Conservation (phyloP, 345 rosid species). For the Rhodomyrtus tomentosa region DNA sequence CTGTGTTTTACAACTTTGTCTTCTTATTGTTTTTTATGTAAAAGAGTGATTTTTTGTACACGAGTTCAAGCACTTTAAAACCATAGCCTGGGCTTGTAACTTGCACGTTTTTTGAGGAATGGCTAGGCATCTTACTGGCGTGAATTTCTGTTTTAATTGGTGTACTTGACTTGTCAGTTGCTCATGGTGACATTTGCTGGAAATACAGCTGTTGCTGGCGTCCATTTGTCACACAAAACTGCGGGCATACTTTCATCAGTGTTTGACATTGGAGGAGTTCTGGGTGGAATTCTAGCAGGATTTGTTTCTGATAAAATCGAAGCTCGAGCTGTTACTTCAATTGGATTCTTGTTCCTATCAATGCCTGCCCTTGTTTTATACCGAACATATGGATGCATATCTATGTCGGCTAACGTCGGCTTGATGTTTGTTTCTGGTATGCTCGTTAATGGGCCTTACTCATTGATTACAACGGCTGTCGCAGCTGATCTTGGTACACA, state of each 20-base stretch:
- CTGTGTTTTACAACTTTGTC: neutral
- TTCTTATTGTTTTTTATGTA: neutral
- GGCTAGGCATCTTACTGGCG: neutral
- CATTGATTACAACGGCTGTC: slow-evolving; percentile 89
- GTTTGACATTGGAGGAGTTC: slow-evolving; percentile 79
- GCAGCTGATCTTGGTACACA: slow-evolving; percentile 97
- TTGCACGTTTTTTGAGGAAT: neutral
- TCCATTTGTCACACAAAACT: slow-evolving; percentile 63
- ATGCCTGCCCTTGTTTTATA: slow-evolving; percentile 62
- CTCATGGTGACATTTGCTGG: slow-evolving; percentile 2
- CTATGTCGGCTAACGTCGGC: slow-evolving; percentile 41
- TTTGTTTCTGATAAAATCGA: slow-evolving; percentile 62
- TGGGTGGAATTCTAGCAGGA: slow-evolving; percentile 75
- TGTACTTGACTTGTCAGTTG: neutral
- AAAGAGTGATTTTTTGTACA: neutral
- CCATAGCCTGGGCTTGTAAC: neutral
- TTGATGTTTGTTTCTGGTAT: slow-evolving; percentile 74
- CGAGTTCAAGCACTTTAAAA: neutral
- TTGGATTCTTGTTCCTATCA: slow-evolving; percentile 54
- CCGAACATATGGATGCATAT: slow-evolving; percentile 53
- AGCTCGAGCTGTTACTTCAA: slow-evolving; percentile 73
- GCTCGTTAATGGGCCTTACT: slow-evolving; percentile 80
- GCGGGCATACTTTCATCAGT: slow-evolving; percentile 80
- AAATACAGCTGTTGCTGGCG: slow-evolving; percentile 71
- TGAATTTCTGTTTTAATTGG: neutral